These are phyloP conservation scores for Pisolithus thermaeus DNA, from an alignment of 1,284 basidiomycete species.

Conservation along the genomic window DNA sequence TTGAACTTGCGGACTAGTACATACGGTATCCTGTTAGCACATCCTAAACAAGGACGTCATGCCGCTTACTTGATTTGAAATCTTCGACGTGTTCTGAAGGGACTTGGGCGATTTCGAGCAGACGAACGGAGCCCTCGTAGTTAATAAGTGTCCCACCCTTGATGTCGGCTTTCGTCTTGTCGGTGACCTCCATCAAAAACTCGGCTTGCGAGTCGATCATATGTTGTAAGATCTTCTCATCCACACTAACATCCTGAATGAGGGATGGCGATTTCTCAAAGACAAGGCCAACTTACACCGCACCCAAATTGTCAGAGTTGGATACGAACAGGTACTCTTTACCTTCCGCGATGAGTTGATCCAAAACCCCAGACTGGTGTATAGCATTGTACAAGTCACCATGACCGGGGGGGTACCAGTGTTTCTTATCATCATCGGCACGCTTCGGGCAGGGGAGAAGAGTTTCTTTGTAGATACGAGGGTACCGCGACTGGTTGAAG, in stretches of 20 bases:
- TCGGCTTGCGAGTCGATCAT: constrained; percentile 87
- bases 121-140: constrained; percentile 90
- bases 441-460: constrained; percentile 86
- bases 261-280: constrained; percentile 18
- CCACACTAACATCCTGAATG: constrained; percentile 45
- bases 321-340: constrained; percentile 99
- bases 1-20: constrained; percentile 82
- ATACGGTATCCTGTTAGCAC: constrained; percentile 12
- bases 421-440: constrained; percentile 88
- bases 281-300: constrained; percentile 63
- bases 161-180: constrained; percentile 99
- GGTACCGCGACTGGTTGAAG: constrained; percentile 98
- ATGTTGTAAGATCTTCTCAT: constrained; percentile 81
- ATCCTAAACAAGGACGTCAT: not conserved
- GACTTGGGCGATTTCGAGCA: constrained; percentile 98
- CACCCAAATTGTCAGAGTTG: constrained; percentile 98
- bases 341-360: constrained; percentile 90
- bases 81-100: constrained; percentile 97
- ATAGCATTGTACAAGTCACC: constrained; percentile 95
- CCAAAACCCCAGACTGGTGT: constrained; percentile 92
- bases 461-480: constrained; percentile 94
- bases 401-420: constrained; percentile 99
- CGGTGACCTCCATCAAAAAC: constrained; percentile 98
- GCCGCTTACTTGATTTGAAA: constrained; percentile 81
- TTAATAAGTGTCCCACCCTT: constrained; percentile 99